Evolutionary conservation across 345 rosid genomes (phyloP), one percentile per base, ranked within the genome.

Genomic region (Clausena lansium): DNA sequence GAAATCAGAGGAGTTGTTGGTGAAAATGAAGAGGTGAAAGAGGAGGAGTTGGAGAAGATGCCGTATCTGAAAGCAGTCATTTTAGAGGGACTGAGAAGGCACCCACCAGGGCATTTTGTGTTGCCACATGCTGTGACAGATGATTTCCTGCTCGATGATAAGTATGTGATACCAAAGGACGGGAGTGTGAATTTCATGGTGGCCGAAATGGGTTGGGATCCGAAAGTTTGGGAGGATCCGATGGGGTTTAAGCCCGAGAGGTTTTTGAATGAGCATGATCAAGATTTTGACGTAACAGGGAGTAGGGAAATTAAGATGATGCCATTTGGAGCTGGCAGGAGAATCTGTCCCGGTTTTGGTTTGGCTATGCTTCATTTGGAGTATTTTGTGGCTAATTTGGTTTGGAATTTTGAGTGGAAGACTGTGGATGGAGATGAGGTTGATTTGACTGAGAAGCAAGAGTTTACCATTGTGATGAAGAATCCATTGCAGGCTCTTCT

Each of bases 311-410:
- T 47, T 14, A 70, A 28, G 73, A 47, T 70, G 60, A 80, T 80
- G 71, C 82, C 80, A 19, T 81, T 81, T 24, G 69, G 83, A 1
- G 80, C 38, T 0, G 83, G 77, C 10, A 76, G 80, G 20, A 80
- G 79, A 27, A 75, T 70, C 6, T 80, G 73, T 39, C 83, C 76
- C 2, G 67, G 60, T 1, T 35, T 39, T 47, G 76, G 76, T 4
- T 59, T 73, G 59, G 73, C 38, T 5, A 45, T 47, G 73, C 73
- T 69, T 6, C 73, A 69, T 47, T 70, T 70, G 59, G 73, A 70
- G 27, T 70, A 69, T 68, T 69, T 45, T 14, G 36, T 25, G 10
- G 73, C 58, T 1, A 69, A 69, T 69, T 47, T 69, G 27, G 19
- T 70, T 27, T 32, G 61, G 41, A 27, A 28, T 28, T 70, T 24